Base-by-base conservation (phyloP, 2,329 filamentous ascomycete genomes). In the Myriosclerotinia scirpicola region DNA sequence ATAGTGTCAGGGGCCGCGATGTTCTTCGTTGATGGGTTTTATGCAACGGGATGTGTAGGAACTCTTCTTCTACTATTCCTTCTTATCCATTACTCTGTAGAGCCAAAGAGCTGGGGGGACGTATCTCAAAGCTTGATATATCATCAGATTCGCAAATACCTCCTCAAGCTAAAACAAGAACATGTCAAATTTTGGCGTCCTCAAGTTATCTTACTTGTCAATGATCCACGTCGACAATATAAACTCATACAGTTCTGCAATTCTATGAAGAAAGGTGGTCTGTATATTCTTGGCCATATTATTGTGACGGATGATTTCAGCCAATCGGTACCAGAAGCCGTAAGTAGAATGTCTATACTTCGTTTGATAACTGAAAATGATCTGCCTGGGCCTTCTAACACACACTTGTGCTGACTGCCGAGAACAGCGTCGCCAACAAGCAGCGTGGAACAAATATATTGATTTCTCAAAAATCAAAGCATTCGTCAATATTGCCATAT, bases 181-280 rank as follows among this genome's bases (percentile, higher is more conserved):
- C 92, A 96, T 75, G 93, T 96, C 77, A 96, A 96, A 74, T 96
- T 96, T 76, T 96, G 93, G 92, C 84, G 92, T 62, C 92, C 92
- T 0, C 92, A 96, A 71, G 93, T 96, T 54, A 85, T 96, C 58
- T 82, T 96, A 0, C 85, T 96, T 64, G 87, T 95, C 70, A 95
- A 94, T 75, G 87, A 95, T 73, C 90, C 92, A 5, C 84, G 92
- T n/a, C 85, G 84, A 7, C 91, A 95, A 75, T 92, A 90, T 64
- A 89, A 91, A 53, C 83, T 96, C 52, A 94, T 96, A 2, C 91
- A 93, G 67, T 96, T 96, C 72, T 96, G 92, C 78, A 96, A 96
- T 76, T 93, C 91, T 0, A 80, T 96, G 76, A 96, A 96, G 76
- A 96, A 96, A 74, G 93, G 92, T 0, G 88, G 87, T 0, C 78